Conservation (phyloP, 345 rosid genomes). For the Punica granatum region DNA sequence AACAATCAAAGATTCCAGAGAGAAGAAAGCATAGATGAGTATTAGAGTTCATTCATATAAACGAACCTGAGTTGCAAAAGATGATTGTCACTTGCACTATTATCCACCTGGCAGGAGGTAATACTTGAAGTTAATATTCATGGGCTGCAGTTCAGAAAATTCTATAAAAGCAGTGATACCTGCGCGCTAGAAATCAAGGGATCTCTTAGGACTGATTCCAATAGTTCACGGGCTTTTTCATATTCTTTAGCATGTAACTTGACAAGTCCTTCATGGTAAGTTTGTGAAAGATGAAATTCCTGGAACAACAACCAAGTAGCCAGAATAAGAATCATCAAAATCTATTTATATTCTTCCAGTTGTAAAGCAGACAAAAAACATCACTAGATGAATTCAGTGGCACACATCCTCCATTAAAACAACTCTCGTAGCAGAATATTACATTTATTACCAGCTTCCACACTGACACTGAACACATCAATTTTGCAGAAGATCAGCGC, state of each 20-base stretch:
- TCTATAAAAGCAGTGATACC: constrained; percentile 24
- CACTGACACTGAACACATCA: background rate
- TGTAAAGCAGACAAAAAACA: background rate
- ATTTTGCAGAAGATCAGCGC: no score
- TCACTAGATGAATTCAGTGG: background rate
- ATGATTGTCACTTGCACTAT: constrained; percentile 62
- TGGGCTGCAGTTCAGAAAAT: background rate
- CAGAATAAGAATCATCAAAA: background rate
- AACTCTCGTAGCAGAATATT: background rate
- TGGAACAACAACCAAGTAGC: constrained; percentile 16
- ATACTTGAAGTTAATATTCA: background rate
- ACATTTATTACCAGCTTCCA: background rate
- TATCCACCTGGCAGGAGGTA: constrained; percentile 45
- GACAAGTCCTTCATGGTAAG: constrained; percentile 84
- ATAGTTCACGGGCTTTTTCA: constrained; percentile 62
- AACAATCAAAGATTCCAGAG: background rate
- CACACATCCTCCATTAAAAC: background rate
- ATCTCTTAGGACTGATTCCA: constrained; percentile 77
- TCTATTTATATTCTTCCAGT: background rate
- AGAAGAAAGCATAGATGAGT: background rate
- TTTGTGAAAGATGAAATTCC: constrained; percentile 93
- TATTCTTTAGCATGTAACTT: constrained; percentile 86
- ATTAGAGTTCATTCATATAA: background rate
- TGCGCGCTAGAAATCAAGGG: constrained; percentile 68
- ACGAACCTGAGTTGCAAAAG: constrained; percentile 80